Evolutionary conservation across 2,329 filamentous ascomycete genomes (phyloP).

Genomic region (Ceratocystis eucalypticola): DNA sequence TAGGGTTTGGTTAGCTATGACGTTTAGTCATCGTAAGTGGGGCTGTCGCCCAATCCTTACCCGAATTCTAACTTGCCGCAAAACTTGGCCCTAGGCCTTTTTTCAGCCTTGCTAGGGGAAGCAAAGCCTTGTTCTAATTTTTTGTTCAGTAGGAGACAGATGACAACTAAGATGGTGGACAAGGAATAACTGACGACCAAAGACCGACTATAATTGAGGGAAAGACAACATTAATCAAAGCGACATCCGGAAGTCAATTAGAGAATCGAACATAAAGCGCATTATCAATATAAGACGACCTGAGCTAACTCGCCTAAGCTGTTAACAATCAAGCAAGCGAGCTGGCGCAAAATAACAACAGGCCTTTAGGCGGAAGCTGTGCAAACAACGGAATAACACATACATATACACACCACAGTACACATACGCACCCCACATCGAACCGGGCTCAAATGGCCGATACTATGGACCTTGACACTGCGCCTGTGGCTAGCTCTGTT

Average conservation of each 20-base stretch:
- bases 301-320: too few species aligned
- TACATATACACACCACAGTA: constrained; percentile 8
- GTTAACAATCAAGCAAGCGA: too few species aligned
- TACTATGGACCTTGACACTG: constrained; percentile 44
- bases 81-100: not conserved
- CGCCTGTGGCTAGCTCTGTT: constrained; percentile 21
- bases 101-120: not conserved
- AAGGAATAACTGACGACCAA: too few species aligned
- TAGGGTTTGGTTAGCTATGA: not conserved
- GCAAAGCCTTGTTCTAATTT: not conserved
- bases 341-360: too few species aligned
- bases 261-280: too few species aligned
- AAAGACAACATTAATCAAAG: too few species aligned
- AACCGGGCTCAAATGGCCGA: constrained; percentile 33
- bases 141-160: not conserved
- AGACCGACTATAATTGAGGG: too few species aligned
- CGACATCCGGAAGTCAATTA: too few species aligned
- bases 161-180: too few species aligned
- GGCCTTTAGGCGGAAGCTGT: too few species aligned
- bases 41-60: constrained; percentile 5
- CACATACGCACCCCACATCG: too few species aligned
- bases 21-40: constrained; percentile 12
- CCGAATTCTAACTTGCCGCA: not conserved
- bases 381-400: not conserved
- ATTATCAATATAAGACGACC: too few species aligned